These are phyloP conservation scores for Hansenula lynferdii DNA, from an alignment of 1,139 yeast species.

Conservation along the genomic window DNA sequence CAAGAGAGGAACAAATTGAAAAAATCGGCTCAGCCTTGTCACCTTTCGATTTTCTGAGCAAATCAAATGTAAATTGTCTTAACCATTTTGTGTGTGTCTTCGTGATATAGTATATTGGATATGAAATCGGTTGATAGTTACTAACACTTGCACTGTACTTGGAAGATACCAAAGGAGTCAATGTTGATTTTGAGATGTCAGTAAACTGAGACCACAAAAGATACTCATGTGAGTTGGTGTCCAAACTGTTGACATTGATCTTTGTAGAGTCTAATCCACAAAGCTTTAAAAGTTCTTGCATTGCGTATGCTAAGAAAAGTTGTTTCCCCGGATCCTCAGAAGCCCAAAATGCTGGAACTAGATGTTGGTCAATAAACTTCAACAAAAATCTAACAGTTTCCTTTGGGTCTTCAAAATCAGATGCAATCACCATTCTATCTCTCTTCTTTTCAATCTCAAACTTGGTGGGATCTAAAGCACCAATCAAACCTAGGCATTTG, in stretches of 20 bases:
- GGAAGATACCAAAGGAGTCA: slow-evolving; percentile 73
- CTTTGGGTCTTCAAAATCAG: slow-evolving; percentile 54
- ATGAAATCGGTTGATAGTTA: slow-evolving; percentile 32
- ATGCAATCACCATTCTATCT: slow-evolving; percentile 44
- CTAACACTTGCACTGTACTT: slow-evolving; percentile 56
- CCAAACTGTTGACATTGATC: slow-evolving; percentile 29
- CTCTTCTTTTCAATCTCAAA: slow-evolving; percentile 44
- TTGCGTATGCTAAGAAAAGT: slow-evolving; percentile 77
- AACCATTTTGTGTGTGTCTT: slow-evolving; percentile 62
- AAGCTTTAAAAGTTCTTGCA: slow-evolving; percentile 77
- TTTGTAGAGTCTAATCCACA: slow-evolving; percentile 42
- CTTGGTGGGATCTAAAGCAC: slow-evolving; percentile 70
- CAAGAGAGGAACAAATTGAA: slow-evolving; percentile 58
- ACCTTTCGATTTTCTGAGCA: slow-evolving; percentile 41
- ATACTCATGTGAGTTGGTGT: slow-evolving; percentile 28
- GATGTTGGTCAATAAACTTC: slow-evolving; percentile 58
- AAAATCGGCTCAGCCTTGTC: slow-evolving; percentile 49
- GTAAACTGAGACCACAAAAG: slow-evolving; percentile 60
- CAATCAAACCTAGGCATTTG: slow-evolving; percentile 68
- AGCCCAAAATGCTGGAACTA: slow-evolving; percentile 84
- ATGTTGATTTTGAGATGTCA: slow-evolving; percentile 66
- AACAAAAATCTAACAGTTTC: slow-evolving; percentile 66
- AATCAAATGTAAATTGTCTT: slow-evolving; percentile 58
- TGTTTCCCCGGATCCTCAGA: slow-evolving; percentile 87
- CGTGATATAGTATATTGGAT: slow-evolving; percentile 46